Conservation (phyloP, 768 basidiomycete species). For the Rhodotorula toruloides region DNA sequence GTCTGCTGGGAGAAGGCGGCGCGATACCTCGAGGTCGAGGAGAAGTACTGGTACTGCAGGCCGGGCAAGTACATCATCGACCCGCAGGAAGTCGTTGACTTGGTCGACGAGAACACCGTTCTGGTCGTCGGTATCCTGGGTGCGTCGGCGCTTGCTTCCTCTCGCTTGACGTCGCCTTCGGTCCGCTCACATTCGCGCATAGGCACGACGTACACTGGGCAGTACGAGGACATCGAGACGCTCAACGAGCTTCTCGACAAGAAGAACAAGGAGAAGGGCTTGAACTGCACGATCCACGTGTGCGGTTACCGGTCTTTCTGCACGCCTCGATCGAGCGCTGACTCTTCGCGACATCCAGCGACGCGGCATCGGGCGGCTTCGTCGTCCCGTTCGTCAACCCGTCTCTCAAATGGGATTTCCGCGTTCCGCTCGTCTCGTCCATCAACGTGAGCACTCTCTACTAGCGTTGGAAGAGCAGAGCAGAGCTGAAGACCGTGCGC, state of each 20-base stretch:
- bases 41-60: slow-evolving; percentile 43
- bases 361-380: slow-evolving; percentile 40
- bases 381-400: slow-evolving; percentile 42
- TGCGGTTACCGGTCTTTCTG: neutral
- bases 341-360: neutral
- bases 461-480: slow-evolving; percentile 36
- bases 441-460: slow-evolving; percentile 42
- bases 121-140: slow-evolving; percentile 43
- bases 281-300: slow-evolving; percentile 45
- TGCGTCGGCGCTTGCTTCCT: slow-evolving; percentile 7
- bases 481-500: too few species aligned
- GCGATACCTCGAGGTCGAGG: slow-evolving; percentile 45
- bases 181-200: neutral
- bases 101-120: slow-evolving; percentile 48
- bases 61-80: slow-evolving; percentile 43
- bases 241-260: slow-evolving; percentile 41
- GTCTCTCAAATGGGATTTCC: slow-evolving; percentile 46
- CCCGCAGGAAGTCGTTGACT: slow-evolving; percentile 44
- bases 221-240: slow-evolving; percentile 41
- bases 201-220: slow-evolving; percentile 1
- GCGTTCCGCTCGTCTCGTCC: slow-evolving; percentile 44
- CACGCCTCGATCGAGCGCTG: neutral
- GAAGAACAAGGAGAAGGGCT: slow-evolving; percentile 42
- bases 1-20: slow-evolving; percentile 47
- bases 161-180: neutral